Conservation (phyloP, 441 rosid species). For the Aleurites moluccanus region DNA sequence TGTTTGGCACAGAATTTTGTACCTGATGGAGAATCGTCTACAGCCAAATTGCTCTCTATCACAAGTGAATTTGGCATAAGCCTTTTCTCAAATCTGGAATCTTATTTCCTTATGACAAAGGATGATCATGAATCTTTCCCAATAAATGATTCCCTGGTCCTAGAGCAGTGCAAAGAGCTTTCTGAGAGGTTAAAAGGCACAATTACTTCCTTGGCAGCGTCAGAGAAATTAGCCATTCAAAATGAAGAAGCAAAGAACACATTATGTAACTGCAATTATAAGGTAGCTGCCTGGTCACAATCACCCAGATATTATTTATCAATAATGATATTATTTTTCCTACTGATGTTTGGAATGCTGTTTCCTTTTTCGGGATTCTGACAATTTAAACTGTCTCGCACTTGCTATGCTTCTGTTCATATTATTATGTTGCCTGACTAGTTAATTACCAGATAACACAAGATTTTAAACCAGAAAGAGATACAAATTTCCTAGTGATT, state of each 20-base stretch:
- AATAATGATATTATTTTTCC: slow-evolving; percentile 41
- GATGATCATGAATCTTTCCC: slow-evolving; percentile 31
- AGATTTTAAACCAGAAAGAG: not conserved
- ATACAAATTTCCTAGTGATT: not conserved
- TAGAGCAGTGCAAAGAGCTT: slow-evolving; percentile 52
- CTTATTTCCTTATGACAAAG: slow-evolving; percentile 39
- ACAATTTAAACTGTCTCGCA: slow-evolving; percentile 31
- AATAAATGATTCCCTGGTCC: slow-evolving; percentile 32
- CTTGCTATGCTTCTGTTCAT: slow-evolving; percentile 13
- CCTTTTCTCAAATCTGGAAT: slow-evolving; percentile 65
- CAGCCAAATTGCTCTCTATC: slow-evolving; percentile 46
- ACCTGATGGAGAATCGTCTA: slow-evolving; percentile 49
- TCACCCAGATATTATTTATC: slow-evolving; percentile 47
- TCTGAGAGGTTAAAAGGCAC: slow-evolving; percentile 42
- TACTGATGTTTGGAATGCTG: slow-evolving; percentile 51
- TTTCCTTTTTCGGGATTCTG: slow-evolving; percentile 38
- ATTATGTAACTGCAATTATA: slow-evolving; percentile 37
- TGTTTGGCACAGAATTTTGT: slow-evolving; percentile 42
- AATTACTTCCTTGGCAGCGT: slow-evolving; percentile 37
- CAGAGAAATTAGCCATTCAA: slow-evolving; percentile 33
- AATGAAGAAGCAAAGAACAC: slow-evolving; percentile 37
- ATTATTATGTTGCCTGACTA: not conserved
- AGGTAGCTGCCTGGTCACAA: slow-evolving; percentile 84
- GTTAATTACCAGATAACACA: not conserved
- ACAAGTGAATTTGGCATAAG: slow-evolving; percentile 50